Evolutionary conservation across 805 yeast species (phyloP).

Genomic region (Teunomyces cretensis): DNA sequence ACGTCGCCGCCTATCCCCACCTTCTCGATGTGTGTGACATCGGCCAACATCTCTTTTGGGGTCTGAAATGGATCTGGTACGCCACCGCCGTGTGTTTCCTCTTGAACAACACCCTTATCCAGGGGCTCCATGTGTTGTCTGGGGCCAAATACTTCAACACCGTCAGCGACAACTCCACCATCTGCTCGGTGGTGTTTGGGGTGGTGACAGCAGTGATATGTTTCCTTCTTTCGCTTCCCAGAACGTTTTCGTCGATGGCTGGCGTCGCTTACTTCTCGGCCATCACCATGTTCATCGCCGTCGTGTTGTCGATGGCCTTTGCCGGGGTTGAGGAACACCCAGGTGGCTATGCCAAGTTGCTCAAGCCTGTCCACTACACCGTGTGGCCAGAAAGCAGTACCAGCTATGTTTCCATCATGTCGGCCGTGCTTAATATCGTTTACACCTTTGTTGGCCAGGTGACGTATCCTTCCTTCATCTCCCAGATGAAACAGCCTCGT

Average conservation of each 20-base stretch:
- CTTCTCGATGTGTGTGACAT: conserved; percentile 56
- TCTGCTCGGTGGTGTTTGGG: conserved; percentile 53
- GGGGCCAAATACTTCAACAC: conserved; percentile 63
- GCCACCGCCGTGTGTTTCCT: conserved; percentile 55
- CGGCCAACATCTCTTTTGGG: conserved; percentile 57
- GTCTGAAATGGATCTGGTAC: conserved; percentile 52
- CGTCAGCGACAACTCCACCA: conserved; percentile 42
- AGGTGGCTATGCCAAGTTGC: conserved; percentile 24
- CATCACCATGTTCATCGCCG: conserved; percentile 56
- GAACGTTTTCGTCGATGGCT: conserved; percentile 56
- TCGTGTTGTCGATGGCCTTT: conserved; percentile 50
- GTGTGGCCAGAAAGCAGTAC: conserved; percentile 55
- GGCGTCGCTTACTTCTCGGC: conserved; percentile 54
- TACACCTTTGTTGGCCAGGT: conserved; percentile 67
- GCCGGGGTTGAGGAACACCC: conserved; percentile 56
- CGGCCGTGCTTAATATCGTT: conserved; percentile 57
- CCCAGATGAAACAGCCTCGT: conserved; percentile 56
- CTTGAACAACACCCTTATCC: conserved; percentile 55
- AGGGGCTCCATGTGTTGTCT: conserved; percentile 58
- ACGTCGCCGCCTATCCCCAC: conserved; percentile 53
- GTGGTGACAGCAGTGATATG: conserved; percentile 51
- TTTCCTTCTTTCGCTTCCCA: conserved; percentile 51
- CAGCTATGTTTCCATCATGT: conserved; percentile 53
- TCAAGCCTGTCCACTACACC: conserved; percentile 41
- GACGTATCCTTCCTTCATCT: conserved; percentile 60